Conservation (phyloP, 2,329 filamentous ascomycete genomes). For the Alternaria infectoria region DNA sequence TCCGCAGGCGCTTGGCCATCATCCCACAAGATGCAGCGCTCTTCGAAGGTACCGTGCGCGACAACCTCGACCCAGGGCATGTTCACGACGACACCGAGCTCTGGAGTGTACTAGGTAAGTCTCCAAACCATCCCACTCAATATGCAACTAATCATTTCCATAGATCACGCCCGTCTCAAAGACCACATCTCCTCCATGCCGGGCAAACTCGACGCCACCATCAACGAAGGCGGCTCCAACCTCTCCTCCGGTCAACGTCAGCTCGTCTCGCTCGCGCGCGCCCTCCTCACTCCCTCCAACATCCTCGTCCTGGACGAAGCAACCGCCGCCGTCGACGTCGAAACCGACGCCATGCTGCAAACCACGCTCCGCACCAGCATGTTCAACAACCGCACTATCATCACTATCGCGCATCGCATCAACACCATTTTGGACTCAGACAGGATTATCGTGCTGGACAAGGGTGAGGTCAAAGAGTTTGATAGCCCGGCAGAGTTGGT, state of each 20-base stretch:
- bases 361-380: conserved; percentile 67
- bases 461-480: conserved; percentile 89
- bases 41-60: conserved; percentile 90
- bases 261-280: conserved; percentile 89
- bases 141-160: conserved; percentile 26
- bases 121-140: neutral
- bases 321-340: conserved; percentile 76
- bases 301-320: conserved; percentile 97
- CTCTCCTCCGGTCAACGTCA: conserved; percentile 94
- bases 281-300: conserved; percentile 92
- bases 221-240: conserved; percentile 96
- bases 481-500: conserved; percentile 83
- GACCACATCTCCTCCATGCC: conserved; percentile 87
- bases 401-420: conserved; percentile 97
- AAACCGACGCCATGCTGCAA: conserved; percentile 70
- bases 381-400: conserved; percentile 93
- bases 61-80: conserved; percentile 94
- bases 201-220: conserved; percentile 85
- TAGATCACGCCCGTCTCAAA: conserved; percentile 91
- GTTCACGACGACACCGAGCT: conserved; percentile 96
- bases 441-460: conserved; percentile 90
- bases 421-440: conserved; percentile 93
- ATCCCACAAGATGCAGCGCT: conserved; percentile 97
- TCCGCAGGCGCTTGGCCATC: conserved; percentile 88
- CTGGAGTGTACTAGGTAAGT: conserved; percentile 89